Evolutionary conservation across 495 filamentous ascomycete genomes (phyloP), one percentile per base, ranked within the genome.

Genomic region (Aspergillus affinis): DNA sequence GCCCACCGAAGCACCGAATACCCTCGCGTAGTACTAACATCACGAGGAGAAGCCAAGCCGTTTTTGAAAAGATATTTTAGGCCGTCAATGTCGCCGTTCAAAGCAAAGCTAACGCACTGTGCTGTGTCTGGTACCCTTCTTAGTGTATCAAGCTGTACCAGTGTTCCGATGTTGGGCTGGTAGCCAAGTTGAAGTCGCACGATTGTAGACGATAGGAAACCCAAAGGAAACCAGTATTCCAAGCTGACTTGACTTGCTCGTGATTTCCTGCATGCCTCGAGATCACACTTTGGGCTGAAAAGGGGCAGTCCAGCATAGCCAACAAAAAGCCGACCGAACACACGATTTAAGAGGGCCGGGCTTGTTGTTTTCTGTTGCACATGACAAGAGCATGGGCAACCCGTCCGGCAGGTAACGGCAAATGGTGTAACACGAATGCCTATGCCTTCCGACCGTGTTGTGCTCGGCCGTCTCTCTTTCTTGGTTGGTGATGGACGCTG

Each of bases 201-300:
- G 18, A 51, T 51, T 3, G 20, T 1, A 4, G 20, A 27, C 3
- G 49, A 51, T 3, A 51, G 21, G 4, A 51, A 27, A 1, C 49
- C 20, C 20, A 27, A 51, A 5, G 49, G 49, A 29, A 51, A 51
- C 49, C 49, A 51, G 15, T 51, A 51, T 51, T 51, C 49, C 49
- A 51, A 5, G 9, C 1, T 51, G 3, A 51, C 20, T 27, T 27
- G 20, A 13, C 21, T 27, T 1, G 21, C 21, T 1, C 21, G 49
- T n/a, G 20, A 27, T 5, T 51, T 29, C 21, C n/a, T 51, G 21
- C 49, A 51, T 51, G 21, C 12, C 13, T 5, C 5, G 12, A 26
- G 5, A 21, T 27, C 12, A 12, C 49, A 51, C 12, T 27, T 27
- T 6, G 49, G 49, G 7, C 49, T 29, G 49, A 51, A 29, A 20